Evolutionary conservation across 768 basidiomycete species (phyloP).

Genomic region (Trametes coccinea): DNA sequence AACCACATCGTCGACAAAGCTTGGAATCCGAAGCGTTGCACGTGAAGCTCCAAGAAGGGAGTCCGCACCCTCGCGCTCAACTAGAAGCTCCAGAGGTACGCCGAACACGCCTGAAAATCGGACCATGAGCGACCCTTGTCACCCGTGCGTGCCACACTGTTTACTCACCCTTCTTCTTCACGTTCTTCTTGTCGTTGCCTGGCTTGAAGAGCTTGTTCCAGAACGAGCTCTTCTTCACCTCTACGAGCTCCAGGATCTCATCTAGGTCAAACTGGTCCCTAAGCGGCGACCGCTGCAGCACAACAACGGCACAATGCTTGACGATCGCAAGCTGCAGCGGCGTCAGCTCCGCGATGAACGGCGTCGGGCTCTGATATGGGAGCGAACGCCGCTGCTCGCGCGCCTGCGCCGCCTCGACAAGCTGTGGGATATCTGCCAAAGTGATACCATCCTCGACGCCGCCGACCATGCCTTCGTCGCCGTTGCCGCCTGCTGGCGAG

Average conservation of each 20-base stretch:
- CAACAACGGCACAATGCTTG: slow-evolving; percentile 86
- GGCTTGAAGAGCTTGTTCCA: slow-evolving; percentile 96
- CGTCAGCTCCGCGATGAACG: slow-evolving; percentile 82
- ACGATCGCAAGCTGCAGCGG: slow-evolving; percentile 86
- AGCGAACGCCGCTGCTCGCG: slow-evolving; percentile 84
- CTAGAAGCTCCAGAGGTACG: slow-evolving; percentile 88
- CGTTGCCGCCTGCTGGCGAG: slow-evolving; percentile 59
- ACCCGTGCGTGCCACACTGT: not conserved
- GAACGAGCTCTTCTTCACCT: slow-evolving; percentile 89
- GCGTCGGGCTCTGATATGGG: slow-evolving; percentile 73
- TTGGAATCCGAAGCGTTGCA: slow-evolving; percentile 84
- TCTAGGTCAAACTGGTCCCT: slow-evolving; percentile 86
- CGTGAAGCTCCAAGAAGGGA: slow-evolving; percentile 89
- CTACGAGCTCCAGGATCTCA: slow-evolving; percentile 90
- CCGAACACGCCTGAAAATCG: slow-evolving; percentile 77
- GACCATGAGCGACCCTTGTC: slow-evolving; percentile 4
- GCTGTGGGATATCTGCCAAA: slow-evolving; percentile 89
- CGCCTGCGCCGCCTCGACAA: slow-evolving; percentile 91
- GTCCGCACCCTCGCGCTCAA: slow-evolving; percentile 94
- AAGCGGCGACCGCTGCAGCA: slow-evolving; percentile 74
- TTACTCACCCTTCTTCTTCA: slow-evolving; percentile 78
- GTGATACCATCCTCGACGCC: slow-evolving; percentile 87
- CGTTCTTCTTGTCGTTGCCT: slow-evolving; percentile 81
- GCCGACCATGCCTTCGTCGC: slow-evolving; percentile 49
- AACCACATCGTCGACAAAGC: slow-evolving; percentile 97